Conservation (phyloP, 2,329 filamentous ascomycete genomes). For the Aschersonia sp. region DNA sequence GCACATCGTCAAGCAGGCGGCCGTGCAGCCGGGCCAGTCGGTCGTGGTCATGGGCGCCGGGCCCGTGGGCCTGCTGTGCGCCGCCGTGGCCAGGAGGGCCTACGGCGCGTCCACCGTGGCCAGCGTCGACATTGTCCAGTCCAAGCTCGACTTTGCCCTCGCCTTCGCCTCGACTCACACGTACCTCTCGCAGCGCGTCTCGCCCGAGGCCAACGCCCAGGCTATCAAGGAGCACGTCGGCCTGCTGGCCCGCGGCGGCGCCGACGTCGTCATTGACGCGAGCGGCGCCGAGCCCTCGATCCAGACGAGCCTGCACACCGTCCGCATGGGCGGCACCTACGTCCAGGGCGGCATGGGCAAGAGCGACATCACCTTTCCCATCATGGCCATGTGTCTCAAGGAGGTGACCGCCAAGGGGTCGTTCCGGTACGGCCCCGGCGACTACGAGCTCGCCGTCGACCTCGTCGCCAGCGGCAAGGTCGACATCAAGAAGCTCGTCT, state of each 20-base stretch:
- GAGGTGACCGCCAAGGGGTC: slow-evolving; percentile 77
- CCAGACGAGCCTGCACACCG: slow-evolving; percentile 56
- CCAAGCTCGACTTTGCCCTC: slow-evolving; percentile 65
- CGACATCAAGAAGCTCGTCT: slow-evolving; percentile 71
- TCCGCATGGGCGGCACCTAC: slow-evolving; percentile 59
- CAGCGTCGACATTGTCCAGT: slow-evolving; percentile 73
- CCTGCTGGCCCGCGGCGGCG: slow-evolving; percentile 40
- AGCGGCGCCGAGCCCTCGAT: slow-evolving; percentile 67
- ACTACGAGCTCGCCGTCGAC: slow-evolving; percentile 73
- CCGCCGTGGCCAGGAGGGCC: slow-evolving; percentile 59
- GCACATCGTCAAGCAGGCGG: slow-evolving; percentile 65
- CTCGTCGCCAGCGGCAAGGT: slow-evolving; percentile 61
- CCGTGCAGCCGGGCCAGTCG: slow-evolving; percentile 56
- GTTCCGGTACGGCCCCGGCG: slow-evolving; percentile 79
- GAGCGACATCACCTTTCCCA: slow-evolving; percentile 76
- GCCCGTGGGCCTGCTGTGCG: slow-evolving; percentile 76
- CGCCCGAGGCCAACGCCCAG: slow-evolving; percentile 59
- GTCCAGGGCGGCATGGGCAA: slow-evolving; percentile 88
- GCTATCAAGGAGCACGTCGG: slow-evolving; percentile 48
- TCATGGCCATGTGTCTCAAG: slow-evolving; percentile 79
- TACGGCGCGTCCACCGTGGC: slow-evolving; percentile 78
- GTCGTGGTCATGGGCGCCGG: slow-evolving; percentile 80
- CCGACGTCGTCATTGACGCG: slow-evolving; percentile 69
- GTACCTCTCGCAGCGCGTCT: slow-evolving; percentile 46
- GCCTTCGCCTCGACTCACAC: slow-evolving; percentile 58